Evolutionary conservation across 305 asterid species (phyloP), one percentile per base, ranked within the genome.

Genomic region (Plantago coronopus): DNA sequence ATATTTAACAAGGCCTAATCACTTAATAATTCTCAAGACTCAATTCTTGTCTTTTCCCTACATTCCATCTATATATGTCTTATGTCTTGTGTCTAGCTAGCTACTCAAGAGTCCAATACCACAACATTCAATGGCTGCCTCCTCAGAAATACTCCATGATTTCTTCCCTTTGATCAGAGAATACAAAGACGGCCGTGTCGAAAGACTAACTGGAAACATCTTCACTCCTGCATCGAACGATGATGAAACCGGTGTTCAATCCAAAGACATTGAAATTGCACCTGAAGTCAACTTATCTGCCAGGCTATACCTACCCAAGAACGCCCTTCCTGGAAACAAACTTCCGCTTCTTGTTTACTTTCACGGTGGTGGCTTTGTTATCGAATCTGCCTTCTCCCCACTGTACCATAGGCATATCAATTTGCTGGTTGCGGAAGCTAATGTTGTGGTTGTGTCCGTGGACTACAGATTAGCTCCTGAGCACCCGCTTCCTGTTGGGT

Each of bases 401-500:
- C 19, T 45, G n/a, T 80, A 75, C 69, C 79, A 78, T 11, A 38
- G 29, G 17, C 73, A 71, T 53, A 65, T 83, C 38, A 71, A 62
- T 17, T 57, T 54, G 29, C 16, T 83, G 10, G 79, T 72, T 0
- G 79, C 72, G 0, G 50, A 69, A 44, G 75, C 83, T 7, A 81
- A 74, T 37, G 68, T 72, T 1, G 49, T 77, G 23, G 76, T 72
- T 0, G 56, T 80, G 0, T 78, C 84, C 0, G 69, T 80, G 7
- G 80, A 79, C 20, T 82, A 82, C 59, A 55, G 86, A 40, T 61
- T 79, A 25, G 84, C 78, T 21, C 89, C 89, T 0, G 86, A 79
- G 22, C 54, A 66, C 31, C 76, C 61, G 4, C 64, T 77, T 14
- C 89, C 86, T 0, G 23, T 64, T 14, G 72, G 77, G 13, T 79